Evolutionary conservation across 805 yeast genomes (phyloP), one percentile per base, ranked within the genome.

Genomic region (Torulaspora franciscae): DNA sequence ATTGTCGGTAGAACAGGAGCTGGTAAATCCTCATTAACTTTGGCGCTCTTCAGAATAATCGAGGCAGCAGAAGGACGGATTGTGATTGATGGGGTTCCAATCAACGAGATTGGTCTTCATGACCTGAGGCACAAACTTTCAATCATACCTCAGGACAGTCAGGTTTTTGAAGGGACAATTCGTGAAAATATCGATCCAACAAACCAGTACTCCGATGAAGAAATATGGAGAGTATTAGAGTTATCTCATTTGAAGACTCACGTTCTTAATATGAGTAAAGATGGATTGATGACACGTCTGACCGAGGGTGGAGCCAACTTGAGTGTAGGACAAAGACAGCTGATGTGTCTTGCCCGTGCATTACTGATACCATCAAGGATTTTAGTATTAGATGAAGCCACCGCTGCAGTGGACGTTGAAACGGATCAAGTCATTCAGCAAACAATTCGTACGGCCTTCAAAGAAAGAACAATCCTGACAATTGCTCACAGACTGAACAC

Each of bases 1-100:
- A 89, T 90, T 65, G 97, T 91, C 45, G 98, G 98, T 22, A 77
- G 98, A 62, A 90, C 98, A 0, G 98, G 98, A 51, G 97, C 97
- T 2, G 98, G 98, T 52, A 89, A 89, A 65, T 83, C 93, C 0
- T 83, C 95, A 1, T 72, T 89, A 58, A 84, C 95, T 0, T 68
- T 87, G 57, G 93, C 96, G 0, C 68, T 89, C 32, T 89, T 86
- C 73, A 71, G 97, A 55, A 78, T 89, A 37, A 85, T 90, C 57
- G 96, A 90, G 65, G 76, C 84, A 1, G 79, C 81, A 5, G 68
- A 64, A 7, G 95, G 95, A n/a, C 65, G 69, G 30, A 85, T 89
- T 55, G 69, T 68, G 11, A 83, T 89, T 55, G 96, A 90, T 67
- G 80, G 76, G 23, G 59, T 86, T 11, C 68, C 83, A 54, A 85